Conservation (phyloP, 164 flowering plant genomes). For the Stephania japonica region DNA sequence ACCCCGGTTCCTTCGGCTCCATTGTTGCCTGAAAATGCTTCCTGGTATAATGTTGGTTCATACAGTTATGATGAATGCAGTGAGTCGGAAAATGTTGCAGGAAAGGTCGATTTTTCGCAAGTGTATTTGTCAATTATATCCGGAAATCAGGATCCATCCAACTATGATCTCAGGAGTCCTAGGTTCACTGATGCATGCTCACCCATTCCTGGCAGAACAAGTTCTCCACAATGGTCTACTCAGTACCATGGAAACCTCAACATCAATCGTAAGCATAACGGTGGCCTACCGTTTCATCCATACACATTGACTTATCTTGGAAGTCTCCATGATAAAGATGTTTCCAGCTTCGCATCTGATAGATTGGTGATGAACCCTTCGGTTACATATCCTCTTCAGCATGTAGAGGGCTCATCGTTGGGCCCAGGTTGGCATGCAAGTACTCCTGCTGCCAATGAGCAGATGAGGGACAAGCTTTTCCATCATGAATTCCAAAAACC, state of each 20-base stretch:
- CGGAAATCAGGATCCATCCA: conserved; percentile 16
- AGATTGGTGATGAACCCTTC: conserved; percentile 28
- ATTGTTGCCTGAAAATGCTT: conserved; percentile 49
- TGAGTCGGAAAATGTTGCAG: conserved; percentile 13
- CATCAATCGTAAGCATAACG: conserved; percentile 18
- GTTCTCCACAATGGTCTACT: conserved; percentile 49
- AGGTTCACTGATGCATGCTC: conserved; percentile 22
- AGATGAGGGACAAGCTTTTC: conserved; percentile 24
- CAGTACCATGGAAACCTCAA: conserved; percentile 38
- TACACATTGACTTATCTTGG: conserved; percentile 22
- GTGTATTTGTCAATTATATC: conserved; percentile 21
- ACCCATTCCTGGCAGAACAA: conserved; percentile 29
- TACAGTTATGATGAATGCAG: conserved; percentile 14
- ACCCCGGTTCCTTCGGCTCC: conserved; percentile 79
- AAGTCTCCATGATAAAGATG: conserved; percentile 23
- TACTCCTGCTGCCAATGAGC: conserved; percentile 26
- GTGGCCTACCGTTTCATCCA: conserved; percentile 20
- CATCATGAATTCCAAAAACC: conserved; percentile 34
- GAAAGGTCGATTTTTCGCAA: conserved; percentile 21
- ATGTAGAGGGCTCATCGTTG: conserved; percentile 23
- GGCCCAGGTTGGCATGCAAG: conserved; percentile 23
- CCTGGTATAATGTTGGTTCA: conserved; percentile 33
- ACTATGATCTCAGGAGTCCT: conserved; percentile 21
- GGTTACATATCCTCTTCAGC: conserved; percentile 17
- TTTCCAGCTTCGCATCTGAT: conserved; percentile 26